Conservation (phyloP, 192 early-diverging fungal species). For the Diversispora epigaea region DNA sequence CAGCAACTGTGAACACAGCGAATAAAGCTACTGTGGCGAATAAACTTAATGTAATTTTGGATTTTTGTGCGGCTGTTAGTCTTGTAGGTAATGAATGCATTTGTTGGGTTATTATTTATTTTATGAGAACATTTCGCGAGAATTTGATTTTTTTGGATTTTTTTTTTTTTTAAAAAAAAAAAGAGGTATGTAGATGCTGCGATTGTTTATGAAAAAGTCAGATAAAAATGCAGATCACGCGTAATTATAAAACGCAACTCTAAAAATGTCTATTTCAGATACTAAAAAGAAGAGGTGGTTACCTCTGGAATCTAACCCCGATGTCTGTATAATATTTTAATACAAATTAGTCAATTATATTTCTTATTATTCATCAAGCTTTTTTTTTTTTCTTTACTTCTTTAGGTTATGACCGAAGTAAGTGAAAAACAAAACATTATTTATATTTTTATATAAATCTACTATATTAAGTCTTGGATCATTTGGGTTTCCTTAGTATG, state of each 20-base stretch:
- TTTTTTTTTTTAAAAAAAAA: too few relatives aligned
- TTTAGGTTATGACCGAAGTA: constrained; percentile 56
- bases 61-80: too few relatives aligned
- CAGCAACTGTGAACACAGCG: constrained; percentile 18
- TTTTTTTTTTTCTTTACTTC: background rate
- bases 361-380: background rate
- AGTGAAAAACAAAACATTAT: background rate
- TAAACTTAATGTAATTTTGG: constrained; percentile 16
- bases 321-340: constrained; percentile 48
- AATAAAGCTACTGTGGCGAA: constrained; percentile 25
- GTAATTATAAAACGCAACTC: too few relatives aligned
- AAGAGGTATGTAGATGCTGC: too few relatives aligned
- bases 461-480: background rate
- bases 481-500: constrained; percentile 48
- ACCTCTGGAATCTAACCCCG: constrained; percentile 87
- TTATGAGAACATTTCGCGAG: too few relatives aligned
- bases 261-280: too few relatives aligned
- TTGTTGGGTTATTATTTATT: background rate
- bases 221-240: too few relatives aligned
- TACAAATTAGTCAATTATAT: background rate
- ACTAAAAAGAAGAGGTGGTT: constrained; percentile 59
- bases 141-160: too few relatives aligned
- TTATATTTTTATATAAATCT: background rate
- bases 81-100: background rate
- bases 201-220: too few relatives aligned